phyloP scores from a whole-genome alignment of 2,329 filamentous ascomycete species.

The Colletotrichum lupini region DNA sequence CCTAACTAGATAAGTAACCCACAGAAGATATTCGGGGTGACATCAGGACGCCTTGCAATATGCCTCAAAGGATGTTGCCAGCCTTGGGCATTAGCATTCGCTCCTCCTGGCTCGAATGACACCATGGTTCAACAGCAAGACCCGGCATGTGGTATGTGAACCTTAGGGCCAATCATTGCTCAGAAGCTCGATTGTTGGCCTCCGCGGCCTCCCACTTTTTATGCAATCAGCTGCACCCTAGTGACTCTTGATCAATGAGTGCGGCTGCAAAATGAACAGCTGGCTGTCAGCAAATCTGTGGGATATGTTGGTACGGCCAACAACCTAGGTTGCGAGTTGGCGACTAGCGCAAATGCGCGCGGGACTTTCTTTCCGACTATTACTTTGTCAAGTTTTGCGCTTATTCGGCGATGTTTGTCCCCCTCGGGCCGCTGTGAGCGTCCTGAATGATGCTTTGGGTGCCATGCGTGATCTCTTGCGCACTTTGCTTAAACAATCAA shows the following conservation, averaged over 20 bases:
- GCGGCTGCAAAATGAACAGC: background rate
- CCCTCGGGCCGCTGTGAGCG: background rate
- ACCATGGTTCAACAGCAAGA: background rate
- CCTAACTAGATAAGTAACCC: background rate
- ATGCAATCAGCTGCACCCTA: background rate
- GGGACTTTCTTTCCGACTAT: background rate
- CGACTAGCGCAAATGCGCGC: background rate
- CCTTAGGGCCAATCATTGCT: background rate
- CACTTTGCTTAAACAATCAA: background rate
- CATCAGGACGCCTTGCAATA: background rate
- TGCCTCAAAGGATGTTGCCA: background rate
- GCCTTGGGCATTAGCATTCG: background rate
- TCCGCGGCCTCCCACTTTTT: background rate
- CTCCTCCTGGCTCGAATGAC: too few species aligned
- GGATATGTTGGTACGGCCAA: background rate
- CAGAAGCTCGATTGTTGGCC: background rate
- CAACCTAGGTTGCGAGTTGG: background rate
- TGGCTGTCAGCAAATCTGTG: too few species aligned
- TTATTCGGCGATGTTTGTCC: background rate
- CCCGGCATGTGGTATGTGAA: background rate
- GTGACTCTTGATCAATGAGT: background rate
- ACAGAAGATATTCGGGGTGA: background rate
- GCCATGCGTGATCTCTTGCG: background rate
- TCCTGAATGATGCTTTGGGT: background rate
- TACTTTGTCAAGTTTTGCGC: background rate